Base-by-base conservation (phyloP, 2,329 filamentous ascomycete genomes). In the Didymella segeticola region DNA sequence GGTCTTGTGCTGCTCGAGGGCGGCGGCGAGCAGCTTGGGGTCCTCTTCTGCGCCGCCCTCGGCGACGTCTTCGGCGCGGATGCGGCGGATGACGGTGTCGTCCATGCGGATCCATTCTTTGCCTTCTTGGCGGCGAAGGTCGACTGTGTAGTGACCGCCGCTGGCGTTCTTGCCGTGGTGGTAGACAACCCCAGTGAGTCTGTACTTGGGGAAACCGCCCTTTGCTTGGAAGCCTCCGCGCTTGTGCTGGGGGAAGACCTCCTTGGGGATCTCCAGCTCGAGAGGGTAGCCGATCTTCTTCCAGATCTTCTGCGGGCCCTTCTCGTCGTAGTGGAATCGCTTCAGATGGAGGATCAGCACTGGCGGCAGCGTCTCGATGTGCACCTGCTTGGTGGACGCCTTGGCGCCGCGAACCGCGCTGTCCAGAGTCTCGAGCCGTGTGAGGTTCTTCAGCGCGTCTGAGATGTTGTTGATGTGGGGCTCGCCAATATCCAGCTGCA, bases 151-250 rank as follows among this genome's bases (percentile, higher is more conserved):
- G 74, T 99, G 95, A 3, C 95, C 95, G 46, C 91, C 93, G 60
- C 90, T 96, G 29, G 95, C 95, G 66, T 96, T 96, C 80, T 96
- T 97, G 56, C 95, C 95, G 66, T 99, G 95, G 69, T 99, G 95
- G 72, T 99, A 99, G 19, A 99, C 92, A 25, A 96, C 95, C 17
- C 89, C 90, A 58, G 88, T 95, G 12, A 99, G 84, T 43, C 86
- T 87, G 75, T 98, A 99, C 70, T 88, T 90, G 4, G 93, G 92
- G 55, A 90, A 80, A 1, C 86, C 85, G 36, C 88, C 87, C 60
- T 88, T 86, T 14, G 85, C 80, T 22, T 83, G 80, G 59, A 90
- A 79, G 37, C 82, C 82, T 62, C 86, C 86, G 47, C 89, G 86
- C 72, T 87, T 89, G 67, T 89, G 85, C 25, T 88, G 86, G 10